Base-by-base conservation (phyloP, 371 early-diverging fungal species). In the Enteropsectra breve region DNA sequence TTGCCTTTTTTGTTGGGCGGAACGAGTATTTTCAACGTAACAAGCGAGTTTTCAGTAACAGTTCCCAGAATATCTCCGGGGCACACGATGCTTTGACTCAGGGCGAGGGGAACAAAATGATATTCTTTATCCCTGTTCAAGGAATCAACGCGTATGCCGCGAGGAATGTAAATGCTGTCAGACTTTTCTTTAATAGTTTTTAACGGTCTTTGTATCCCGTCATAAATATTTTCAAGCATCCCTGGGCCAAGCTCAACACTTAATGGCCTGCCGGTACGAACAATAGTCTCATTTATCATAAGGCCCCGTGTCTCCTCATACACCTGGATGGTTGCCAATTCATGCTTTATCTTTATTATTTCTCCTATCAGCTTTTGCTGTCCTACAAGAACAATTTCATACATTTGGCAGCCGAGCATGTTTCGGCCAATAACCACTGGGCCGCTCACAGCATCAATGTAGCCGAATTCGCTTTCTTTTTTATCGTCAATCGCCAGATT, bases 241-340 rank as follows among this genome's bases (percentile, higher is more conserved):
- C 90, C 98, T 62, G 99, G 99, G 23, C 99, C 99, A 32, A 99
- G 84, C 81, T 99, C 97, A 33, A 94, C 97, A 18, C 95, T 96
- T 58, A 99, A 81, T 40, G 97, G 97, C 77, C 90, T 90, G 57
- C 94, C 93, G 24, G 96, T 91, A 78, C 88, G 84, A 34, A 92
- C 83, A 48, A 99, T 96, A 6, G 93, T 92, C 84, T 99, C 99
- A 45, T 95, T 95, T 26, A 96, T 92, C 30, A 90, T 91, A 63
- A 98, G 82, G 75, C 98, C 98, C 87, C 90, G 85, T 57, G 99
- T 99, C 82, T 99, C 99, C 79, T 99, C 99, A 84, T 99, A 99
- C 23, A 99, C 97, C 82, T 99, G 97, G 68, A 99, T 89, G 30
- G 97, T 97, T 18, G 91, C 90, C 82, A 91, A 93, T 80, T 95